These are phyloP conservation scores for Neopestalotiopsis sp. DNA, from an alignment of 2,329 filamentous ascomycete genomes.

Conservation along the genomic window DNA sequence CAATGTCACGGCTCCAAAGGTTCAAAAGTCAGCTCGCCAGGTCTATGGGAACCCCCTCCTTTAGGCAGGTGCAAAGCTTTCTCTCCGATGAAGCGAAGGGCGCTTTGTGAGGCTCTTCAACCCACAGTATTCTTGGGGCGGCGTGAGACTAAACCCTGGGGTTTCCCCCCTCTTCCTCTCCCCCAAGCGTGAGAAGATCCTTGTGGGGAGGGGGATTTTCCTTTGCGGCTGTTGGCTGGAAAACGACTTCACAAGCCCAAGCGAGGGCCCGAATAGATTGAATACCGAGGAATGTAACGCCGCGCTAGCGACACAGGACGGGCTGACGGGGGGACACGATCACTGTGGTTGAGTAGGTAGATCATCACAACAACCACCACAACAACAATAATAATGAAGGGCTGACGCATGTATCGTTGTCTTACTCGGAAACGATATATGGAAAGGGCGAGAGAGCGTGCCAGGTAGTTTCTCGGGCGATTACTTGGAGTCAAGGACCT, in stretches of 20 bases:
- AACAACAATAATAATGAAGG: too few species aligned
- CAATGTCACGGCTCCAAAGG: not conserved
- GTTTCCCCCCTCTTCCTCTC: too few species aligned
- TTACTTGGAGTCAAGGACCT: too few species aligned
- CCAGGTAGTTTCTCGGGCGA: too few species aligned
- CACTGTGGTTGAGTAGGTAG: not conserved
- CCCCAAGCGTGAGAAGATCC: not conserved
- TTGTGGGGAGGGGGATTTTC: not conserved
- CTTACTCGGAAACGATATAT: too few species aligned
- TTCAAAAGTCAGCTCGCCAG: not conserved
- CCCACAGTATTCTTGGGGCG: not conserved
- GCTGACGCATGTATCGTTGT: too few species aligned
- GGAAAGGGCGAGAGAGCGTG: too few species aligned
- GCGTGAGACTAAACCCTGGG: not conserved
- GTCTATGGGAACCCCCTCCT: not conserved
- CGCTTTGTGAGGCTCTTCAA: not conserved
- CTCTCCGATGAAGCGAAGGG: not conserved
- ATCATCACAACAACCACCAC: too few species aligned
- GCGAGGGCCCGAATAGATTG: not conserved
- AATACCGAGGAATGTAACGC: constrained; percentile 4
- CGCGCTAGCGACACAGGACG: not conserved
- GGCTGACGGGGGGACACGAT: too few species aligned
- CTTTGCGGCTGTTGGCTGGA: too few species aligned
- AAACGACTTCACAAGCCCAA: constrained; percentile 1
- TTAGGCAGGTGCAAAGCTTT: not conserved